Percentiles rank a stretch among this genome's conserved stretches.
Conservation (phyloP, 2,329 filamentous ascomycete species). For the Colletotrichum tropicale region DNA sequence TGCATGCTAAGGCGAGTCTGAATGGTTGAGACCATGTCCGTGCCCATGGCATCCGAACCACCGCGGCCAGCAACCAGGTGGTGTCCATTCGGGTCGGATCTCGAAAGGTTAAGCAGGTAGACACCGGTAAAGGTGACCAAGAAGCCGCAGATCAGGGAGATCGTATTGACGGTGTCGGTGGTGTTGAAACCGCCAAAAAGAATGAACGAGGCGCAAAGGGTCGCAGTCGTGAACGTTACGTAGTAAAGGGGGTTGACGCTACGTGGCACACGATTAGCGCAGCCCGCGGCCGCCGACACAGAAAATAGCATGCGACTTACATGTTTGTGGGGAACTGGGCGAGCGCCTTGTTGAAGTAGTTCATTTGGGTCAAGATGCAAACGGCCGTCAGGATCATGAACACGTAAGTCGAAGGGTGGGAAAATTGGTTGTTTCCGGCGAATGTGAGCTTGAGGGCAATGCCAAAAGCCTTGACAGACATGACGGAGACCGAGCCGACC, state of each 20-base stretch:
- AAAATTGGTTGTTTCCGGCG: conserved; percentile 92
- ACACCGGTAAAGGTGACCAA: conserved; percentile 94
- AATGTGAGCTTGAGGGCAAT: conserved; percentile 97
- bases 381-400: conserved; percentile 92
- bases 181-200: conserved; percentile 97
- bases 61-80: conserved; percentile 65
- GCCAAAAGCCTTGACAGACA: conserved; percentile 98
- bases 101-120: conserved; percentile 94
- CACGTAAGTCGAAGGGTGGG: conserved; percentile 93
- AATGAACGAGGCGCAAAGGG: conserved; percentile 92
- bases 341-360: conserved; percentile 99
- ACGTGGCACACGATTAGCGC: conserved; percentile 3
- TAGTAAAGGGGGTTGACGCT: conserved; percentile 98
- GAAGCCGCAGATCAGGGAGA: conserved; percentile 92
- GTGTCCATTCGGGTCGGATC: conserved; percentile 84
- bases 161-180: conserved; percentile 86
- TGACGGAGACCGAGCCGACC: conserved; percentile 95
- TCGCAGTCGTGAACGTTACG: conserved; percentile 95
- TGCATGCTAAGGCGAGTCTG: conserved; percentile 96
- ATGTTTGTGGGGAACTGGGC: conserved; percentile 98
- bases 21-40: conserved; percentile 87
- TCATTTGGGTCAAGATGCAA: conserved; percentile 99
- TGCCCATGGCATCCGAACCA: conserved; percentile 81
- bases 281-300: not conserved
- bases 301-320: conserved; percentile 60